Conservation (phyloP, 129 eudicot genomes). For the Smallanthus sonchifolius region DNA sequence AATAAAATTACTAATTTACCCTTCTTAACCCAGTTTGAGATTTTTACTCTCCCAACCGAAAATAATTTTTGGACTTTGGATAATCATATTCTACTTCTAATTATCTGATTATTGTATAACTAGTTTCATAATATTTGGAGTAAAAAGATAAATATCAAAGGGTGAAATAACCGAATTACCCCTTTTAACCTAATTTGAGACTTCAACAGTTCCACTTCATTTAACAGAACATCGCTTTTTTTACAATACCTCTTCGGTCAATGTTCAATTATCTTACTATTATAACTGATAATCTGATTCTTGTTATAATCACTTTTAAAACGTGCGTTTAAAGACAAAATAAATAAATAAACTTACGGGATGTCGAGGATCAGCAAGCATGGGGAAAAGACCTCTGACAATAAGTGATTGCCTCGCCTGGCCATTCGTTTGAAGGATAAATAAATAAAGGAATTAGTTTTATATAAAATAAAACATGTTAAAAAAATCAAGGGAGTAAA, state of each 20-base stretch:
- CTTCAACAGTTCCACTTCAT: neutral
- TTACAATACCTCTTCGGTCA: neutral
- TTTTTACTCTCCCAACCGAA: neutral
- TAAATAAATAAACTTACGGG: slow-evolving; percentile 60
- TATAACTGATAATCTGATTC: neutral
- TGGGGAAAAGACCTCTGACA: slow-evolving; percentile 91
- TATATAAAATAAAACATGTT: neutral
- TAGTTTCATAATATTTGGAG: neutral
- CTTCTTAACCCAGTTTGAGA: neutral
- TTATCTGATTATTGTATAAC: neutral
- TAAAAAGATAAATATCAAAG: neutral
- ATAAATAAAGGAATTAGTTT: neutral
- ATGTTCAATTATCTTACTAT: neutral
- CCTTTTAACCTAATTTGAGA: neutral
- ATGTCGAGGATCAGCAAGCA: slow-evolving; percentile 97
- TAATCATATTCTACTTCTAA: neutral
- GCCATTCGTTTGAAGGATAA: slow-evolving; percentile 1
- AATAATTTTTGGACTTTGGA: too few species aligned
- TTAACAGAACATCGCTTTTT: neutral
- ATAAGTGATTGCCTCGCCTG: slow-evolving; percentile 96
- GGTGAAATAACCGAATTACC: neutral
- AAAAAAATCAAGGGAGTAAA: neutral
- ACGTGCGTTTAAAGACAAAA: neutral
- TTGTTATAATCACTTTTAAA: neutral
- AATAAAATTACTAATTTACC: neutral